Conservation (phyloP, 1,139 yeast species). For the Sugiyamaella grinbergsii region DNA sequence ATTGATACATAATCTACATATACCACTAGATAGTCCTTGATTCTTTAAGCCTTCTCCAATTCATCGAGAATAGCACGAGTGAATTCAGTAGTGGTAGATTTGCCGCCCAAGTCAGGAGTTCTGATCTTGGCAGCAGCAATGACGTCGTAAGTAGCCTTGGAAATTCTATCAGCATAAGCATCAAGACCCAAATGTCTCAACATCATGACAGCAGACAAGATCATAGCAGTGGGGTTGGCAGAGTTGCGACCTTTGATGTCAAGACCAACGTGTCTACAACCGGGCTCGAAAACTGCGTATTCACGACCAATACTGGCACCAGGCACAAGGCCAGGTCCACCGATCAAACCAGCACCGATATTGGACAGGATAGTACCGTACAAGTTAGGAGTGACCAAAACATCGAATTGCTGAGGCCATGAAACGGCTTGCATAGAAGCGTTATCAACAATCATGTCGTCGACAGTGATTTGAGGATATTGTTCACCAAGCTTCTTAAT, state of each 20-base stretch:
- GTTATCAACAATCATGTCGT: conserved; percentile 96
- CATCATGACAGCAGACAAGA: conserved; percentile 85
- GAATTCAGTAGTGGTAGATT: conserved; percentile 86
- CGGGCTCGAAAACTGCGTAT: conserved; percentile 98
- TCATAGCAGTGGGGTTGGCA: conserved; percentile 98
- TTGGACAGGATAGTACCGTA: conserved; percentile 97
- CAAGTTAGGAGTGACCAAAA: conserved; percentile 95
- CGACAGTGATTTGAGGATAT: conserved; percentile 81
- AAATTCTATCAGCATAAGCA: conserved; percentile 78
- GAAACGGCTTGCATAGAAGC: conserved; percentile 99
- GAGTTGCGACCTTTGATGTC: conserved; percentile 92
- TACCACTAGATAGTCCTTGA: not conserved
- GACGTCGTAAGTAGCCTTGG: conserved; percentile 85
- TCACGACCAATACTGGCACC: conserved; percentile 99
- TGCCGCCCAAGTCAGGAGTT: conserved; percentile 90
- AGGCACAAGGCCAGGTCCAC: conserved; percentile 98
- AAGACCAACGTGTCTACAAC: conserved; percentile 98
- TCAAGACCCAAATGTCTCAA: conserved; percentile 93
- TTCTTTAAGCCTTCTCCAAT: conserved; percentile 49
- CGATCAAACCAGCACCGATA: conserved; percentile 97
- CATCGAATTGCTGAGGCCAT: conserved; percentile 96
- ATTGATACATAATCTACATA: conserved; percentile 15
- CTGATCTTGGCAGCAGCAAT: conserved; percentile 80
- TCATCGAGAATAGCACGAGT: conserved; percentile 78
- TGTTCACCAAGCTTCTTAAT: conserved; percentile 88